phyloP scores from a whole-genome alignment of 208 protist genomes.

The Phytomonas francai region DNA sequence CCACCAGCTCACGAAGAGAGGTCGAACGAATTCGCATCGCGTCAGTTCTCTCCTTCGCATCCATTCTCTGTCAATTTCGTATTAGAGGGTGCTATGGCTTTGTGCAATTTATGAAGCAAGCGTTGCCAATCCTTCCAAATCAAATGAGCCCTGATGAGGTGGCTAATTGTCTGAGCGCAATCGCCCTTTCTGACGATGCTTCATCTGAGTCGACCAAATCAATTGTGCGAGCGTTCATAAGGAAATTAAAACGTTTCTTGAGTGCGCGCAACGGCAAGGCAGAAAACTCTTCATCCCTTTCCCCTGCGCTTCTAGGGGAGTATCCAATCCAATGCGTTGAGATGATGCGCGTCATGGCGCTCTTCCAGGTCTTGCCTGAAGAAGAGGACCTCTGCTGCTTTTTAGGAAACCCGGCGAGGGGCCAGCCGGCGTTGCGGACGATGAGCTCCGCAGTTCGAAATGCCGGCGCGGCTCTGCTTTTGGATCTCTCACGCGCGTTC shows the following conservation, averaged over 20 bases:
- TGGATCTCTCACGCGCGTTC: slow-evolving; percentile 62
- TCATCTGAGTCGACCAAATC: not conserved
- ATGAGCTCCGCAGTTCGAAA: slow-evolving; percentile 12
- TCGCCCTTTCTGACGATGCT: not conserved
- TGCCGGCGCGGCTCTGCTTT: slow-evolving; percentile 38
- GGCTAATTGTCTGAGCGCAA: not conserved
- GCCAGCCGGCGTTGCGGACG: not conserved
- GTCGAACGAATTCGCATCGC: not conserved
- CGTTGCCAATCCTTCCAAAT: not conserved
- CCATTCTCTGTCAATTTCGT: not conserved
- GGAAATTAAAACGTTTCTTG: not conserved
- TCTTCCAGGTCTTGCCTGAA: slow-evolving; percentile 45
- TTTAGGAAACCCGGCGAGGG: slow-evolving; percentile 27
- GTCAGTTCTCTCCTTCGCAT: not conserved
- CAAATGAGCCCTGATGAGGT: not conserved
- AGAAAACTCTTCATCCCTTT: not conserved
- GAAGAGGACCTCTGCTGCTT: not conserved
- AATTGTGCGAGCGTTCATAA: not conserved
- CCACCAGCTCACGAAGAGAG: not conserved
- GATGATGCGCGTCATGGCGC: slow-evolving; percentile 46
- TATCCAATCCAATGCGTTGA: slow-evolving; percentile 37
- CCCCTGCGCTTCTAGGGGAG: slow-evolving; percentile 7
- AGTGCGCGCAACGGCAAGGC: not conserved
- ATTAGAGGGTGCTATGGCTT: not conserved
- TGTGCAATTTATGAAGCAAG: slow-evolving; percentile 1